Evolutionary conservation across 2,329 filamentous ascomycete species (phyloP).

Genomic region (Claviceps sp.): DNA sequence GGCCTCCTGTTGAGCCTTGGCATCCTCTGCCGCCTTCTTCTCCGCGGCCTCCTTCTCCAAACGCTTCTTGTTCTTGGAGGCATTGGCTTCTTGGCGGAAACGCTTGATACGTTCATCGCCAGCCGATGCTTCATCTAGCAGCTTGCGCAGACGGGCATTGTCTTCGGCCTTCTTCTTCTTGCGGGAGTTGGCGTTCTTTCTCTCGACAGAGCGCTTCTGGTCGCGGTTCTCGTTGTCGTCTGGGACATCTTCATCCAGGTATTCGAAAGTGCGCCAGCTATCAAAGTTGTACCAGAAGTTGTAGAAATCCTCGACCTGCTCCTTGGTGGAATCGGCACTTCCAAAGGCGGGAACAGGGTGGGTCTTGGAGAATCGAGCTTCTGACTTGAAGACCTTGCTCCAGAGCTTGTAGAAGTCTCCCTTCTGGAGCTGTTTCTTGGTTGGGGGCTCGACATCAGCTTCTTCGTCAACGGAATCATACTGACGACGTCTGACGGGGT

Average conservation of each 20-base stretch:
- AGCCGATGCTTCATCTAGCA: conserved; percentile 76
- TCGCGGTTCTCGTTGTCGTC: conserved; percentile 98
- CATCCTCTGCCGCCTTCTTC: conserved; percentile 76
- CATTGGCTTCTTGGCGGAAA: conserved; percentile 84
- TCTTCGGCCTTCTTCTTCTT: conserved; percentile 99
- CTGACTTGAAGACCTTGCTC: conserved; percentile 78
- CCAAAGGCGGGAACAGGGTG: conserved; percentile 84
- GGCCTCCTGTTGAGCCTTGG: conserved; percentile 68
- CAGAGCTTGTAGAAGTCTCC: conserved; percentile 94
- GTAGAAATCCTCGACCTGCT: conserved; percentile 91
- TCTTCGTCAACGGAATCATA: conserved; percentile 94
- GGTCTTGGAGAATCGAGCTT: conserved; percentile 81
- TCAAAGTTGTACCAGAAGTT: conserved; percentile 99
- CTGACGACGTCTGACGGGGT: conserved; percentile 84
- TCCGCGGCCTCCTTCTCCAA: conserved; percentile 83
- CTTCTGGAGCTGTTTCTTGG: conserved; percentile 78
- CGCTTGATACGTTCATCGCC: conserved; percentile 93
- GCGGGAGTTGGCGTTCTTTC: conserved; percentile 93
- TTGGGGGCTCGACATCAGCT: conserved; percentile 81
- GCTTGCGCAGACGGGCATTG: conserved; percentile 73
- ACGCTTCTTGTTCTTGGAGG: conserved; percentile 91
- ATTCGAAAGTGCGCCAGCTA: conserved; percentile 95
- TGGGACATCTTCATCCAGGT: conserved; percentile 95
- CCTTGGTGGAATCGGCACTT: conserved; percentile 68
- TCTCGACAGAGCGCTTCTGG: conserved; percentile 95